Conservation (phyloP, 805 yeast species). For the Peterozyma xylosa region DNA sequence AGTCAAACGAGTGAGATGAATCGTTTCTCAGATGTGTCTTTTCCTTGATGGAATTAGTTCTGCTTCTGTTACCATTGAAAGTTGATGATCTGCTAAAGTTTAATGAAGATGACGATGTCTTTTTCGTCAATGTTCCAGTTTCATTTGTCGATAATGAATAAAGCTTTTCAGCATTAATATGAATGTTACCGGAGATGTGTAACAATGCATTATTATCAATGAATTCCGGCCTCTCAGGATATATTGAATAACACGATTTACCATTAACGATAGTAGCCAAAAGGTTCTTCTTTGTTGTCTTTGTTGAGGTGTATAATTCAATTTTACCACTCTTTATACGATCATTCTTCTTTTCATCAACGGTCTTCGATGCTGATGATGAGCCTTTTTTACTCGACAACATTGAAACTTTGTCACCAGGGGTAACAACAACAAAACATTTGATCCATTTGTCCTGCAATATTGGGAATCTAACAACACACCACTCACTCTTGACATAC, state of each 20-base stretch:
- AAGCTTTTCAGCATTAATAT: slow-evolving; percentile 30
- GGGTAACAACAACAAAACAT: slow-evolving; percentile 42
- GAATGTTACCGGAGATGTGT: slow-evolving; percentile 47
- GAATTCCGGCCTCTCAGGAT: slow-evolving; percentile 49
- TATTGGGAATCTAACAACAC: slow-evolving; percentile 52
- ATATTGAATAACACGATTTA: slow-evolving; percentile 43
- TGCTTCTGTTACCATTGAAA: background rate
- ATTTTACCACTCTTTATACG: slow-evolving; percentile 37
- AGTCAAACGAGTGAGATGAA: slow-evolving; percentile 18
- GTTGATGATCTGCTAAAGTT: slow-evolving; percentile 9
- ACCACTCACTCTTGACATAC: slow-evolving; percentile 49
- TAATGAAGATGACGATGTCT: slow-evolving; percentile 20
- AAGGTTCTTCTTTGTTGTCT: slow-evolving; percentile 40
- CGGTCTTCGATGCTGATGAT: slow-evolving; percentile 1
- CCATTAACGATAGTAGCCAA: slow-evolving; percentile 40
- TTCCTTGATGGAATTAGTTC: slow-evolving; percentile 7
- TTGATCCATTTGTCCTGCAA: slow-evolving; percentile 52
- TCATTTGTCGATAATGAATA: slow-evolving; percentile 19
- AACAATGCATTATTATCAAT: slow-evolving; percentile 51
- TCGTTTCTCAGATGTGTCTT: slow-evolving; percentile 5
- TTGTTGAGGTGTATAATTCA: slow-evolving; percentile 44
- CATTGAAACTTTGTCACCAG: slow-evolving; percentile 23
- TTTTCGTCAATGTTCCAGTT: slow-evolving; percentile 18
- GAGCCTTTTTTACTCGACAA: background rate
- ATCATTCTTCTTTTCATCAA: slow-evolving; percentile 16